Evolutionary conservation across 208 protist species (phyloP).

Genomic region (Wallacemonas rigidus): DNA sequence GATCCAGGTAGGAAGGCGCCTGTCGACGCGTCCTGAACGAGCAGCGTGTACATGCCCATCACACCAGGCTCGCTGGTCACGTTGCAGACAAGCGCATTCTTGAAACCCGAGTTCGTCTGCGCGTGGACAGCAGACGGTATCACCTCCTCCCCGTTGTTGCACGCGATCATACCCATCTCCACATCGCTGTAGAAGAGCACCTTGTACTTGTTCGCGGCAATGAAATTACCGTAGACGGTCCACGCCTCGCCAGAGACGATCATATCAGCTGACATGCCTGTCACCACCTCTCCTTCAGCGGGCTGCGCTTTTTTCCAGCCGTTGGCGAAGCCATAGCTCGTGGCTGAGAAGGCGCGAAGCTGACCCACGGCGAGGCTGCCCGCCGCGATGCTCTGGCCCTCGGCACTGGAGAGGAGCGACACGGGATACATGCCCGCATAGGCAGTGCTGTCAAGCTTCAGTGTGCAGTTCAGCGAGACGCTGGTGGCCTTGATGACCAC

Average conservation of each 20-base stretch:
- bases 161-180: conserved; percentile 11
- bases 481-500: background rate
- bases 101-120: background rate
- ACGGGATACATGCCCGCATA: conserved; percentile 24
- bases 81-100: conserved; percentile 32
- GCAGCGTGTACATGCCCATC: conserved; percentile 43
- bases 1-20: conserved; percentile 31
- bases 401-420: conserved; percentile 12
- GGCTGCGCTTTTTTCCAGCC: conserved; percentile 10
- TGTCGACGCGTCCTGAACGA: conserved; percentile 24
- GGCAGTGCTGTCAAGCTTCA: background rate
- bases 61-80: conserved; percentile 23
- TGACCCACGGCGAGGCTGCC: conserved; percentile 19
- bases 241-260: conserved; percentile 31
- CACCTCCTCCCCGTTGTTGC: conserved; percentile 5
- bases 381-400: background rate
- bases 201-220: conserved; percentile 23
- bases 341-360: background rate
- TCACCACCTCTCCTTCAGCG: conserved; percentile 15
- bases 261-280: conserved; percentile 25
- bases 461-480: conserved; percentile 21
- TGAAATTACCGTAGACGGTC: conserved; percentile 36
- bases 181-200: conserved; percentile 40
- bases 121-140: conserved; percentile 2
- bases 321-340: conserved; percentile 7